Evolutionary conservation across 1,284 basidiomycete genomes (phyloP).

Genomic region (Trichosporon faecale): DNA sequence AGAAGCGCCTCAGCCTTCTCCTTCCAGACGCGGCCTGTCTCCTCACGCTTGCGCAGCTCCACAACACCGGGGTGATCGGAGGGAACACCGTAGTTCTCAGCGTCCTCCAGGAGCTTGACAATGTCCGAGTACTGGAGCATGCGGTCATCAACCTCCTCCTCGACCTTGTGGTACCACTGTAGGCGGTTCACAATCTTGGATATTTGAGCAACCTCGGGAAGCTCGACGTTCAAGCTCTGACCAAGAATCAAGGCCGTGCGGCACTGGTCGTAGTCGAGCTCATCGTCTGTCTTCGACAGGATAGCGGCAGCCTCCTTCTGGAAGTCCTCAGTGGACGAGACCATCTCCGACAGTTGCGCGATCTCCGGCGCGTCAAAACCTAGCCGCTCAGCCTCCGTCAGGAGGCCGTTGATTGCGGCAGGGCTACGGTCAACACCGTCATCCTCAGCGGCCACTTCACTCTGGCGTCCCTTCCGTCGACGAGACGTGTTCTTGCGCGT

Average conservation of each 20-base stretch:
- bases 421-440: conserved; percentile 37
- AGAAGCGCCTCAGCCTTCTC: conserved; percentile 29
- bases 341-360: conserved; percentile 38
- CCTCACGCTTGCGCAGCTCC: conserved; percentile 34
- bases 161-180: conserved; percentile 44
- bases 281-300: conserved; percentile 33
- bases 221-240: conserved; percentile 43
- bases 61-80: conserved; percentile 32
- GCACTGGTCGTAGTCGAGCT: conserved; percentile 39
- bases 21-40: conserved; percentile 34
- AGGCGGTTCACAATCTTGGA: conserved; percentile 42
- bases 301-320: conserved; percentile 36
- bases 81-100: conserved; percentile 36
- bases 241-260: conserved; percentile 43
- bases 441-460: conserved; percentile 28
- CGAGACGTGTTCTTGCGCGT: conserved; percentile 42
- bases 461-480: conserved; percentile 33
- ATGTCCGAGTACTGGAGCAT: conserved; percentile 43
- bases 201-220: conserved; percentile 42
- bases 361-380: conserved; percentile 51
- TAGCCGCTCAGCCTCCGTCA: conserved; percentile 40
- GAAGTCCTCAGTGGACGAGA: conserved; percentile 40
- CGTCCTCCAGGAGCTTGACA: conserved; percentile 37
- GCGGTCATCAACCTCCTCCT: conserved; percentile 47
- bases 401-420: conserved; percentile 32